Evolutionary conservation across 108 stramenopile genomes (phyloP).

Genomic region (Pseudonitzschia multiseries): DNA sequence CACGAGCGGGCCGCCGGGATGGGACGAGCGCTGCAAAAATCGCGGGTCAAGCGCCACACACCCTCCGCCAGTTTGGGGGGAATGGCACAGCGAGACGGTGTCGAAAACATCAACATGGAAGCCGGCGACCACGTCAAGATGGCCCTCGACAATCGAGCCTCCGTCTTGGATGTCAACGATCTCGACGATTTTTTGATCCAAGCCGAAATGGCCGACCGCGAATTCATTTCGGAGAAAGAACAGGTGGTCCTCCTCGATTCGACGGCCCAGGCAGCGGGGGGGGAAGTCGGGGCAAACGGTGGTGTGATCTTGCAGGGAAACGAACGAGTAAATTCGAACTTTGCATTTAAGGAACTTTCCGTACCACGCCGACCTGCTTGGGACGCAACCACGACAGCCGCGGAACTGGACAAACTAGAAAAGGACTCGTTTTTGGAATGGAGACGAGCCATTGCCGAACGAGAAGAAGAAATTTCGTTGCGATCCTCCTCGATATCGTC

Average conservation of each 20-base stretch:
- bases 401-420: slow-evolving; percentile 87
- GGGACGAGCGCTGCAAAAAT: slow-evolving; percentile 76
- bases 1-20: slow-evolving; percentile 81
- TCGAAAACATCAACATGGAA: slow-evolving; percentile 59
- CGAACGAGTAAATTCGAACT: slow-evolving; percentile 40
- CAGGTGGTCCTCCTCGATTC: slow-evolving; percentile 64
- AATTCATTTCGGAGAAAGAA: slow-evolving; percentile 86
- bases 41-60: slow-evolving; percentile 55
- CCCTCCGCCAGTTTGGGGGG: slow-evolving; percentile 71
- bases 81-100: slow-evolving; percentile 75
- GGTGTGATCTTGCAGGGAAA: slow-evolving; percentile 19
- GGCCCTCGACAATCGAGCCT: slow-evolving; percentile 47
- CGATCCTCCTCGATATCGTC: slow-evolving; percentile 4
- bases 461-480: slow-evolving; percentile 76
- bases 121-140: slow-evolving; percentile 16
- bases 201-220: slow-evolving; percentile 91
- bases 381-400: slow-evolving; percentile 85
- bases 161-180: slow-evolving; percentile 88
- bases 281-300: slow-evolving; percentile 24
- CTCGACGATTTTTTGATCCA: slow-evolving; percentile 93
- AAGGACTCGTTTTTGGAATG: slow-evolving; percentile 93
- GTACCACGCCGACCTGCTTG: slow-evolving; percentile 95
- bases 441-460: slow-evolving; percentile 88
- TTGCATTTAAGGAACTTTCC: slow-evolving; percentile 86
- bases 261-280: slow-evolving; percentile 41